Base-by-base conservation (phyloP, 2,329 filamentous ascomycete genomes). In the Pseudocercospora crystallina region DNA sequence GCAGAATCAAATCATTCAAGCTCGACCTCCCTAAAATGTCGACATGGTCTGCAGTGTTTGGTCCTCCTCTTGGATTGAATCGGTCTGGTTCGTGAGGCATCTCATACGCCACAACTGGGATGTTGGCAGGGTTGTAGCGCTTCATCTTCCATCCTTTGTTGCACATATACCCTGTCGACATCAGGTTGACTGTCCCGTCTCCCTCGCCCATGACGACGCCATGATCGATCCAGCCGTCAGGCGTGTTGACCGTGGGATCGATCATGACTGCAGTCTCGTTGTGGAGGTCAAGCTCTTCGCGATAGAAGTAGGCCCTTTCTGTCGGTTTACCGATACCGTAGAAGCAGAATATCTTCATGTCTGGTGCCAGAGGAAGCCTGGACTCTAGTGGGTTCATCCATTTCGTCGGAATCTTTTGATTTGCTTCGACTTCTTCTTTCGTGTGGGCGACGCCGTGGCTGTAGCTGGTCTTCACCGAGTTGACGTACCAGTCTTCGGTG, bases 371-470 rank as follows among this genome's bases (percentile, higher is more conserved):
- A 0, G 94, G 94, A 0, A 97, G 77, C 2, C 92, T 82, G 0
- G 89, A 88, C 69, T 97, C 92, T 1, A 97, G 81, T 0, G 94
- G 94, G 65, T 99, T 99, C 54, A 96, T 83, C 94, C 94, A 99
- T 67, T 95, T 99, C 0, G 68, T 61, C 1, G 75, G 76, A n/a
- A 75, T 69, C 31, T 56, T 56, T 45, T 76, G 71, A 58, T 78
- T 78, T 44, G 80, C 83, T 65, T 95, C 87, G 0, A 99, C 90
- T 70, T 95, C 86, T 8, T 80, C 80, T 5, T 75, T 77, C 0
- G 88, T 94, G 56, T 89, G 85, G 0, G 94, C 94, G 20, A 99
- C 79, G 10, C 92, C 94, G 49, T 90, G 87, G 1, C 91, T 96
- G 73, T 96, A 99, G 66, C 84, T 88, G 8, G 76, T 74, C 47